Percentiles rank a stretch among this genome's conserved stretches.
Conservation (phyloP, 2,329 filamentous ascomycete species). For the Fusarium continuum region DNA sequence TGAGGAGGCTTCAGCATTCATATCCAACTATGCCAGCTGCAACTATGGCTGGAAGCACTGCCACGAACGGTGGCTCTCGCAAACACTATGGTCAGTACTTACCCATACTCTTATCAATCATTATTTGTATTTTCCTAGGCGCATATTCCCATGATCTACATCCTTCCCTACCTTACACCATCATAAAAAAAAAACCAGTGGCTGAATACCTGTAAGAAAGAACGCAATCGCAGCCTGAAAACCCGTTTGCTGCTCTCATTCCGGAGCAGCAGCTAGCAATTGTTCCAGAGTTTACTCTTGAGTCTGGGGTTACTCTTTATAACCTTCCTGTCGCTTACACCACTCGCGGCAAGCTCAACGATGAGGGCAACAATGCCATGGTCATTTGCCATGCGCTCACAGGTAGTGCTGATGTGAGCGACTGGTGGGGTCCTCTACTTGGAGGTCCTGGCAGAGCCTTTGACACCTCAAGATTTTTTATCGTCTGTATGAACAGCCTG, state of each 20-base stretch:
- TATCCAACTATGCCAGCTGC: conserved; percentile 21
- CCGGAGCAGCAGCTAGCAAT: conserved; percentile 88
- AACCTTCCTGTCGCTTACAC: conserved; percentile 80
- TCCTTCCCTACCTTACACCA: background rate
- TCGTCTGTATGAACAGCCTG: conserved; percentile 86
- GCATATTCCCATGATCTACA: background rate
- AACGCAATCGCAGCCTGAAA: conserved; percentile 79
- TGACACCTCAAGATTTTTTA: conserved; percentile 83
- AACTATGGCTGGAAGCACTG: conserved; percentile 40
- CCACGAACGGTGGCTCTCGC: conserved; percentile 27
- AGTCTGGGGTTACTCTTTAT: conserved; percentile 84
- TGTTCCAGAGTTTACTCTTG: conserved; percentile 89
- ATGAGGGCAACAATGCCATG: conserved; percentile 72
- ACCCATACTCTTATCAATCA: background rate
- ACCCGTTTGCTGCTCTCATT: conserved; percentile 87
- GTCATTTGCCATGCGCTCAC: conserved; percentile 86
- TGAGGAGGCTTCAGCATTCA: conserved; percentile 1
- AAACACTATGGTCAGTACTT: conserved; percentile 47
- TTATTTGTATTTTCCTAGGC: background rate
- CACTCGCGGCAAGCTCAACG: conserved; percentile 68
- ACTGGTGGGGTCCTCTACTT: conserved; percentile 89
- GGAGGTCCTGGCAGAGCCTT: conserved; percentile 82
- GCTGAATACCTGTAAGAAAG: conserved; percentile 75
- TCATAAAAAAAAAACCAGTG: conserved; percentile 54
- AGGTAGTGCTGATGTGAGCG: conserved; percentile 82